A percentile compares a stretch with the other conserved stretches of the same genome.
Evolutionary conservation across 2,329 filamentous ascomycete species (phyloP).

Genomic region (Atkinsonella texensis): DNA sequence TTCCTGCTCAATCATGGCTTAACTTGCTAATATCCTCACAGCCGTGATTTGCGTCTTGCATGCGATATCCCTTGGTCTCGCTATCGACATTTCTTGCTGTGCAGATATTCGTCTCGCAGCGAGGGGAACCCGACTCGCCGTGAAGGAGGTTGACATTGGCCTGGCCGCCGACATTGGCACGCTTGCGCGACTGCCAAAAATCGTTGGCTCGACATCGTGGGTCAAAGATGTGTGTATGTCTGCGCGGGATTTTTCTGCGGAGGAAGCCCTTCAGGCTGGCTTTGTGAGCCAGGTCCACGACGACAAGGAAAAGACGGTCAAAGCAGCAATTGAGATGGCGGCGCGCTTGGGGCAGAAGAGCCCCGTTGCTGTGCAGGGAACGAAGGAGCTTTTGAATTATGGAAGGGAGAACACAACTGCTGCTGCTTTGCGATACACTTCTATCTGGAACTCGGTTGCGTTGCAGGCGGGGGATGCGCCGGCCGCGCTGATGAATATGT

Average conservation of each 20-base stretch:
- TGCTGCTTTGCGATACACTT: slow-evolving; percentile 73
- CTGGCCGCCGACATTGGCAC: slow-evolving; percentile 72
- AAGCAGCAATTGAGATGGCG: slow-evolving; percentile 51
- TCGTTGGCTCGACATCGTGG: slow-evolving; percentile 60
- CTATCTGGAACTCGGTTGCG: slow-evolving; percentile 76
- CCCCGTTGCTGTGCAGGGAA: slow-evolving; percentile 76
- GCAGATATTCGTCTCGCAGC: slow-evolving; percentile 60
- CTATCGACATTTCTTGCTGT: slow-evolving; percentile 59
- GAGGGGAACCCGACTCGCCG: slow-evolving; percentile 47
- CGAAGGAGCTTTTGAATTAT: slow-evolving; percentile 77
- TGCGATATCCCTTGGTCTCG: slow-evolving; percentile 65
- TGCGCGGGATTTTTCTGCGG: slow-evolving; percentile 55
- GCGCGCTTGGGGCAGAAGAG: slow-evolving; percentile 63
- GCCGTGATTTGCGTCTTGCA: slow-evolving; percentile 75
- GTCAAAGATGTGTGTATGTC: slow-evolving; percentile 68
- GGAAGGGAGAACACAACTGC: slow-evolving; percentile 65
- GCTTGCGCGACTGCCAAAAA: slow-evolving; percentile 58
- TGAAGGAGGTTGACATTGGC: slow-evolving; percentile 77
- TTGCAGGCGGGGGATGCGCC: slow-evolving; percentile 71
- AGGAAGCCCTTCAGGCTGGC: slow-evolving; percentile 58
- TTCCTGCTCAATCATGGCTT: no score
- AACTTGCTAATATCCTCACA: slow-evolving; percentile 15
- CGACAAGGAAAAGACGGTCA: slow-evolving; percentile 50
- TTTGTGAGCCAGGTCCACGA: slow-evolving; percentile 56
- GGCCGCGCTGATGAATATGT: slow-evolving; percentile 59